A percentile compares a stretch with the other conserved stretches of the same genome.
Conservation (phyloP, 805 yeast genomes). For the Tetrapisispora phaffii region DNA sequence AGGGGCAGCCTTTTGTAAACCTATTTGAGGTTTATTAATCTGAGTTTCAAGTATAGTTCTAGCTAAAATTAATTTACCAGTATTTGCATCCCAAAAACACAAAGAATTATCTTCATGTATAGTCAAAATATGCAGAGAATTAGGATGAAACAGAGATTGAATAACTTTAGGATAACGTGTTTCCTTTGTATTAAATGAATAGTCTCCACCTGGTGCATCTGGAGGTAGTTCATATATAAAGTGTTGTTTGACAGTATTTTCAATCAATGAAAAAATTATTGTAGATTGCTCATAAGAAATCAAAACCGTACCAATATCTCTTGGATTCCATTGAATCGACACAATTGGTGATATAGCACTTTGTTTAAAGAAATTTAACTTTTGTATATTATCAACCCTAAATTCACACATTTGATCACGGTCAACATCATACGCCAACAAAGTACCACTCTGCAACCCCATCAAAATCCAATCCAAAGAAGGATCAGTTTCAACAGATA, state of each 20-base stretch:
- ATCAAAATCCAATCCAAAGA: slow-evolving; percentile 76
- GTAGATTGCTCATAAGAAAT: slow-evolving; percentile 65
- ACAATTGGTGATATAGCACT: slow-evolving; percentile 55
- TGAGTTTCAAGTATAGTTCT: slow-evolving; percentile 58
- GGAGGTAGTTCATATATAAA: slow-evolving; percentile 56
- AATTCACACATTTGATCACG: slow-evolving; percentile 57
- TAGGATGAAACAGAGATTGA: slow-evolving; percentile 79
- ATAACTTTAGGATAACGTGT: slow-evolving; percentile 34
- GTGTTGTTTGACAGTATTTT: slow-evolving; percentile 44
- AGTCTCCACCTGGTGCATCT: slow-evolving; percentile 66
- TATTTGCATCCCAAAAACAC: slow-evolving; percentile 86
- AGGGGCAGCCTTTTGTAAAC: slow-evolving; percentile 10
- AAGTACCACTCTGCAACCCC: slow-evolving; percentile 69
- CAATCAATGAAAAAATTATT: slow-evolving; percentile 55
- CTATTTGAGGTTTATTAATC: slow-evolving; percentile 42
- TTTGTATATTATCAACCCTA: slow-evolving; percentile 64
- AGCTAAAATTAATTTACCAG: slow-evolving; percentile 66
- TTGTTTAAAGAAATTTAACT: slow-evolving; percentile 42
- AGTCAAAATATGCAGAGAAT: slow-evolving; percentile 75
- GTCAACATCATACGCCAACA: slow-evolving; percentile 72
- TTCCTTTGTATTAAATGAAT: slow-evolving; percentile 18
- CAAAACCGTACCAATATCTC: slow-evolving; percentile 73
- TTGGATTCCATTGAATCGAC: slow-evolving; percentile 71
- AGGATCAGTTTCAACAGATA: slow-evolving; percentile 71
- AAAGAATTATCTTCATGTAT: slow-evolving; percentile 74